Base-by-base conservation (phyloP, 164 flowering plant species). In the Magnolia officinalis region DNA sequence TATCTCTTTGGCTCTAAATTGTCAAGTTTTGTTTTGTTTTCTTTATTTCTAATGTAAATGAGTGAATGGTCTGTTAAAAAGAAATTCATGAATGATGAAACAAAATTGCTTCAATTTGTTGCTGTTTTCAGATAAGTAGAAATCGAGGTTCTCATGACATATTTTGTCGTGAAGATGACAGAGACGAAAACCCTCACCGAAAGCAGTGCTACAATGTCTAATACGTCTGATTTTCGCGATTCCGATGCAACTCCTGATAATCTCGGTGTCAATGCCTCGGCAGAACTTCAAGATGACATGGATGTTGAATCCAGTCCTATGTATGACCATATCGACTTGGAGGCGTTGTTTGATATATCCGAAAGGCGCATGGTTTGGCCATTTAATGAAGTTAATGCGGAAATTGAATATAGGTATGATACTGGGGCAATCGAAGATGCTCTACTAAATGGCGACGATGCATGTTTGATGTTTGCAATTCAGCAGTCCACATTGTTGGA, bases 161-260 rank as follows among this genome's bases (percentile, higher is more conserved):
- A 16, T 29, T 67, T 29, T n/a, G 70, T 11, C 45, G 70, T 11
- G 70, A n/a, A 24, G 70, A 29, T 67, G 70, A 24, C 49, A 29
- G 70, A 67, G 49, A 67, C 24, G 6, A 29, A 67, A 29, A 24
- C 24, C 45, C 70, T 67, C 45, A 24, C n/a, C 2, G 70, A 67
- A 10, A 29, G 18, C 26, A 21, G 83, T 74, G 76, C 77, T 76
- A 86, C 84, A 79, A 84, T 83, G 72, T 88, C 91, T 85, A 88
- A 83, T 76, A 78, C 84, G 69, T 87, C 94, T 52, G 95, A 90
- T 82, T 88, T 86, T 77, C 80, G 75, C 76, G 81, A 87, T 67
- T 89, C 93, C 77, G 96, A 94, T 79, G 86, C 87, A 85, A 79
- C 86, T 78, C 75, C 89, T 79, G 74, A 88, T 50, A 85, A 82